Base-by-base conservation (phyloP, 768 basidiomycete species). In the Grammothele lineata region DNA sequence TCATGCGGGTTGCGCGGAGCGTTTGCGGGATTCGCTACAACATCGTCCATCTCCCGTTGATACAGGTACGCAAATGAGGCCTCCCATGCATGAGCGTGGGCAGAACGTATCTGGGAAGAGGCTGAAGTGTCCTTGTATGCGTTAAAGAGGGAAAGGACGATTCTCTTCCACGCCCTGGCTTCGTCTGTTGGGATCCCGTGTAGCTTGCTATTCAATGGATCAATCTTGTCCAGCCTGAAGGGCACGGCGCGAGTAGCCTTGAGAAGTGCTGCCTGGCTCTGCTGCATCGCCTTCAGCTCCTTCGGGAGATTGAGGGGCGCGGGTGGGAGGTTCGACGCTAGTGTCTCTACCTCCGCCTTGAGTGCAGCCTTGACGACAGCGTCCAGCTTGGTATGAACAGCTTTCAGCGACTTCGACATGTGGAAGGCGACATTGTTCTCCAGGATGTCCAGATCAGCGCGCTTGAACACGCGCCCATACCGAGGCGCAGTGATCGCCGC, bases 391-490 rank as follows among this genome's bases (percentile, higher is more conserved):
- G 41, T 44, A 7, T 64, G 62, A 9, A 70, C 57, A 2, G 45
- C 49, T 27, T 51, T 53, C n/a, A 83, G 70, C 9, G 67, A 64
- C 17, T 60, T 60, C 0, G 76, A 74, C 75, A 81, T 78, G 17
- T 65, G 65, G 27, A 67, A 69, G 0, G 77, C 76, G 18, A 84
- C 70, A 48, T 85, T 85, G 47, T 72, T 71, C 57, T 86, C 85
- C 45, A 85, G 55, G 6, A 86, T 77, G 51, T 85, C 83, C 37
- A 88, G 64, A 37, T 76, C 70, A 0, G 83, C 80, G 7, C 78
- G 73, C 58, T 86, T 87, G 57, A 70, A 72, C 27, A 77, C 63
- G 3, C 83, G 74, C 6, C 81, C 76, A 53, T 87, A 86, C 3
- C 83, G 75, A 3, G 70, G 74, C 2, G 76, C 67, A 1, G 73